Percentiles rank a stretch among this genome's conserved stretches.
Conservation (phyloP, 2,329 filamentous ascomycete species). For the Didymella arachidicola region DNA sequence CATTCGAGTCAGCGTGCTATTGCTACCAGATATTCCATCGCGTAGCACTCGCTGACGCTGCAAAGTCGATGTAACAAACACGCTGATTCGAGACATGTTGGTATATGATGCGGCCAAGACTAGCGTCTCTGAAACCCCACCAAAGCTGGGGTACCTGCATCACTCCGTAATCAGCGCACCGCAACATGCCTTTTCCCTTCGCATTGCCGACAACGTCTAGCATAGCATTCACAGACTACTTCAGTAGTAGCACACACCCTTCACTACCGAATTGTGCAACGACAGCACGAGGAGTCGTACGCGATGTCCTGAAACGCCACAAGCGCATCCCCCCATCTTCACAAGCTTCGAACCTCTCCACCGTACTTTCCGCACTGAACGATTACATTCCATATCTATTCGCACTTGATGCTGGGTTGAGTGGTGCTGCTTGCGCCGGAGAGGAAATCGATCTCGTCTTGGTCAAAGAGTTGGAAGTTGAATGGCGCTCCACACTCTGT, state of each 20-base stretch:
- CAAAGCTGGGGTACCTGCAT: conserved; percentile 38
- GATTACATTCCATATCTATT: conserved; percentile 86
- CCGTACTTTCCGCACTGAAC: conserved; percentile 73
- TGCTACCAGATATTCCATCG: background rate
- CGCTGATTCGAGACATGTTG: conserved; percentile 1
- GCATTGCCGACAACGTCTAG: conserved; percentile 87
- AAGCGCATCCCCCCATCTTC: conserved; percentile 80
- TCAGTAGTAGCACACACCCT: conserved; percentile 83
- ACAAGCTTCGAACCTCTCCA: conserved; percentile 73
- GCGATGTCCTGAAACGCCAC: conserved; percentile 85
- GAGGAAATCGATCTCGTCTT: conserved; percentile 74
- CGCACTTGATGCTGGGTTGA: conserved; percentile 76
- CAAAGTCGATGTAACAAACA: background rate
- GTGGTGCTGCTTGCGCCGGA: conserved; percentile 60
- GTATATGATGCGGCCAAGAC: conserved; percentile 20
- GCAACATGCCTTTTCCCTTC: conserved; percentile 86
- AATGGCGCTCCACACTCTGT: conserved; percentile 85
- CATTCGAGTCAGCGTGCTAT: background rate
- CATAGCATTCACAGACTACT: conserved; percentile 79
- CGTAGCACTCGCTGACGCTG: conserved; percentile 2
- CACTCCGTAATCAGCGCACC: conserved; percentile 21
- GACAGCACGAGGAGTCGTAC: conserved; percentile 82
- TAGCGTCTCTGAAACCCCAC: conserved; percentile 30
- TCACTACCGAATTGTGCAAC: conserved; percentile 84
- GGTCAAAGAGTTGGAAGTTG: conserved; percentile 70